phyloP scores from a whole-genome alignment of 768 basidiomycete genomes.

The Pleurotus cornucopiae region DNA sequence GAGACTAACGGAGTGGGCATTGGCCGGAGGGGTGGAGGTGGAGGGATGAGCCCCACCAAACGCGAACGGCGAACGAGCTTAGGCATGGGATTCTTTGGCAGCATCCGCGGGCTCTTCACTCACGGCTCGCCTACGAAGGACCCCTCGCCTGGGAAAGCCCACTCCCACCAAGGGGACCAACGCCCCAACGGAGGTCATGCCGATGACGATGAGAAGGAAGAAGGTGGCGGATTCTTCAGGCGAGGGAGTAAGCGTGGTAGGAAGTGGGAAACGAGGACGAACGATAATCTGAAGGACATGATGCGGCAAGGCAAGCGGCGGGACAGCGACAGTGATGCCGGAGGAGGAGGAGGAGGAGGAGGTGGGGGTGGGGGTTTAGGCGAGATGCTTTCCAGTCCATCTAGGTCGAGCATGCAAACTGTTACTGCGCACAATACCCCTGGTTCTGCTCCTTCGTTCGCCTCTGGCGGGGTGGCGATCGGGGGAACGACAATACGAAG shows the following conservation, averaged over 20 bases:
- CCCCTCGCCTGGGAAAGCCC: neutral
- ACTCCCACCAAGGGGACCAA: constrained; percentile 13
- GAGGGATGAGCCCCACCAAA: neutral
- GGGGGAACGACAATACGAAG: constrained; percentile 15
- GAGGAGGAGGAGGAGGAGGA: too few species aligned
- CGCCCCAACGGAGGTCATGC: constrained; percentile 19
- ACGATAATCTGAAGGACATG: constrained; percentile 16
- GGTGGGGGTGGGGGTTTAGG: too few species aligned
- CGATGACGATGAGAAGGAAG: too few species aligned
- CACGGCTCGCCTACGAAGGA: constrained; percentile 1
- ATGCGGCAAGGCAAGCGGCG: constrained; percentile 8
- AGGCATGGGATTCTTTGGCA: constrained; percentile 33
- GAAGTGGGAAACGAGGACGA: constrained; percentile 21
- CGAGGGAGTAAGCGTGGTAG: neutral
- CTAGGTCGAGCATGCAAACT: too few species aligned
- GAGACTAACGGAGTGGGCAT: too few species aligned
- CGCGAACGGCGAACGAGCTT: neutral
- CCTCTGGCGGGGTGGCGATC: too few species aligned
- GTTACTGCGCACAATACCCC: too few species aligned
- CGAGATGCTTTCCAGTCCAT: too few species aligned
- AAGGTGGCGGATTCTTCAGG: constrained; percentile 2
- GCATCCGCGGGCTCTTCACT: constrained; percentile 41
- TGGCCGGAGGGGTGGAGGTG: neutral
- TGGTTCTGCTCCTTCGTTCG: too few species aligned
- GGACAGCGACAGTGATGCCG: constrained; percentile 5